These are phyloP conservation scores for Pelagomonas calceolata DNA, from an alignment of 108 stramenopile genomes.

Conservation along the genomic window DNA sequence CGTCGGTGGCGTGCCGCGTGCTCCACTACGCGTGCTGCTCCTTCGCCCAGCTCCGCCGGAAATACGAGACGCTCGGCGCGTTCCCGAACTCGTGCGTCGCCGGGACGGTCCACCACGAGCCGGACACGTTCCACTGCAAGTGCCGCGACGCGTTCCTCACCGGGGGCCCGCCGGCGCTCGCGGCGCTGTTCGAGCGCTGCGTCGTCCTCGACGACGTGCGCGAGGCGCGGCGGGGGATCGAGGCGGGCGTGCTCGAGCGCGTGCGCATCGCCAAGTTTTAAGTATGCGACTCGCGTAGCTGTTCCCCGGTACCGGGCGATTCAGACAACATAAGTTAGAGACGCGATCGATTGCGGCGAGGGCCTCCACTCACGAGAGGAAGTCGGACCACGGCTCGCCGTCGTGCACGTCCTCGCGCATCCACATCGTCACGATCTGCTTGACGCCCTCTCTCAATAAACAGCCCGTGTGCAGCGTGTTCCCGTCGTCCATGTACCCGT, in stretches of 20 bases:
- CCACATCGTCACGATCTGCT: neutral
- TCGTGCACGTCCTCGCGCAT: neutral
- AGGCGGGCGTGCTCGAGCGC: no score
- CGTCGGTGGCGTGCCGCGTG: neutral
- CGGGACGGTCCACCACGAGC: neutral
- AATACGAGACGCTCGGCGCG: neutral
- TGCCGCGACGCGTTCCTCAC: neutral
- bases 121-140: neutral
- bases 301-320: no score
- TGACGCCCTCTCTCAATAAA: neutral
- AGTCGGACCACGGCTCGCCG: neutral
- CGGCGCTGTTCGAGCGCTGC: no score
- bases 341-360: no score
- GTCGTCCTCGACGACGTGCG: no score
- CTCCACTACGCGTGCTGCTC: neutral
- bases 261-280: no score
- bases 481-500: conserved; percentile 1
- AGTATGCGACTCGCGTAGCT: no score
- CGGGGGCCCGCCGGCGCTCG: no score
- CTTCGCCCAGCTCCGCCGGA: neutral
- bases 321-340: no score
- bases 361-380: no score
- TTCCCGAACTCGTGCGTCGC: neutral
- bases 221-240: no score
- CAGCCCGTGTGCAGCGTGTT: neutral